Evolutionary conservation across 805 yeast species (phyloP).

Genomic region (Suhomyces sp.): DNA sequence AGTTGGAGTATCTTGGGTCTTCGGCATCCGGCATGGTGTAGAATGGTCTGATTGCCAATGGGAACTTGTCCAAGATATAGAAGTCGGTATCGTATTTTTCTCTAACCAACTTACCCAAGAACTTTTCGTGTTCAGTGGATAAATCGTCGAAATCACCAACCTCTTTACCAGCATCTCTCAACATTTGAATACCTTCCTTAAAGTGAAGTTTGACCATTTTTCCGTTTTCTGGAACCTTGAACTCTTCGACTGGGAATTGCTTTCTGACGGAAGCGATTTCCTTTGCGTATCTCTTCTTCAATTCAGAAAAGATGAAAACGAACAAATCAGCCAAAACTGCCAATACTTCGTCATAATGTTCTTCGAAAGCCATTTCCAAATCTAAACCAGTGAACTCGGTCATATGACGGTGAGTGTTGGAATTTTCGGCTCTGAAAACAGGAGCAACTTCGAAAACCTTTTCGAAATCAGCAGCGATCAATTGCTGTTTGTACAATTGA

Average conservation of each 20-base stretch:
- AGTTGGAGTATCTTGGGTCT: conserved; percentile 90
- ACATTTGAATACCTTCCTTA: conserved; percentile 86
- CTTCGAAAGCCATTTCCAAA: conserved; percentile 97
- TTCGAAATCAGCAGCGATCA: conserved; percentile 97
- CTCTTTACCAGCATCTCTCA: conserved; percentile 82
- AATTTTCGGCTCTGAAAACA: conserved; percentile 98
- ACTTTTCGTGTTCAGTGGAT: conserved; percentile 90
- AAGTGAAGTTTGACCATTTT: conserved; percentile 87
- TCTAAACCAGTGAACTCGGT: conserved; percentile 98
- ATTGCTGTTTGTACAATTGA: conserved; percentile 95
- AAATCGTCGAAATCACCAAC: conserved; percentile 88
- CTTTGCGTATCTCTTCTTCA: conserved; percentile 71
- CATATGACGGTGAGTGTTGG: conserved; percentile 99
- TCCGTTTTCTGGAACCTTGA: conserved; percentile 89
- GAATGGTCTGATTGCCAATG: conserved; percentile 94
- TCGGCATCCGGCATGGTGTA: conserved; percentile 98
- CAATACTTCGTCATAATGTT: conserved; percentile 91
- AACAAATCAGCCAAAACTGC: conserved; percentile 67
- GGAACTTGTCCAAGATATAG: conserved; percentile 97
- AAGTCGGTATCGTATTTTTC: conserved; percentile 97
- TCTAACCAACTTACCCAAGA: conserved; percentile 85
- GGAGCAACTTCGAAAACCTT: conserved; percentile 95
- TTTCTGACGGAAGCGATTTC: conserved; percentile 89
- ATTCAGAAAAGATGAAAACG: conserved; percentile 81
- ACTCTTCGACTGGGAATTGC: conserved; percentile 97